These are phyloP conservation scores for Phanerochaete sordida DNA, from an alignment of 768 basidiomycete species.

Conservation along the genomic window DNA sequence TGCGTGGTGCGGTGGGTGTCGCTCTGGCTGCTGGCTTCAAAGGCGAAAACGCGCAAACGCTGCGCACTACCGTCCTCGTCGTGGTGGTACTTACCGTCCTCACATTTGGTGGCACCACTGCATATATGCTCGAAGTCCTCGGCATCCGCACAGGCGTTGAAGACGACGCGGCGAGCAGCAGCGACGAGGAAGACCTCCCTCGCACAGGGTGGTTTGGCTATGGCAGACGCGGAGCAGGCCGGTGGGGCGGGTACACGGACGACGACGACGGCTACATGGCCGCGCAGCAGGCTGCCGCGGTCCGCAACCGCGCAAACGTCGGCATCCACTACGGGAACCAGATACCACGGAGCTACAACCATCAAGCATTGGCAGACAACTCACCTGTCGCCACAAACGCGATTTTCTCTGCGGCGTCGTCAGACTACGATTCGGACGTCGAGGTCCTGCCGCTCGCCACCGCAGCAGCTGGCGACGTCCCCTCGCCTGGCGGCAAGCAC, in stretches of 20 bases:
- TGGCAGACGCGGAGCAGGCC: slow-evolving; percentile 26
- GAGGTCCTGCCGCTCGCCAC: slow-evolving; percentile 76
- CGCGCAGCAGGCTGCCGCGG: slow-evolving; percentile 14
- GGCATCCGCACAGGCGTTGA: slow-evolving; percentile 95
- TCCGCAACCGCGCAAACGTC: slow-evolving; percentile 37
- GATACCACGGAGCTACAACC: slow-evolving; percentile 51
- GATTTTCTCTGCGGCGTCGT: slow-evolving; percentile 68
- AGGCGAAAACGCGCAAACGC: slow-evolving; percentile 87
- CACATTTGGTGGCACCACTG: slow-evolving; percentile 95
- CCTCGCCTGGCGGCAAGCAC: slow-evolving; percentile 8
- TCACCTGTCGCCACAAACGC: slow-evolving; percentile 21
- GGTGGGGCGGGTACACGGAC: slow-evolving; percentile 40
- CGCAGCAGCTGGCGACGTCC: slow-evolving; percentile 32
- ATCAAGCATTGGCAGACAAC: slow-evolving; percentile 38
- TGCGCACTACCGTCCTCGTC: slow-evolving; percentile 91
- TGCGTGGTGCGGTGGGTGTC: slow-evolving; percentile 96
- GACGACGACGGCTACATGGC: slow-evolving; percentile 20
- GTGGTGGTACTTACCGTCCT: slow-evolving; percentile 95
- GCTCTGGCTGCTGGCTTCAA: slow-evolving; percentile 95
- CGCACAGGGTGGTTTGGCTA: slow-evolving; percentile 29
- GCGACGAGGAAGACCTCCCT: slow-evolving; percentile 46
- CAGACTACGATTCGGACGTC: slow-evolving; percentile 70
- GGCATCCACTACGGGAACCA: slow-evolving; percentile 50
- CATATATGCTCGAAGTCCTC: slow-evolving; percentile 94
- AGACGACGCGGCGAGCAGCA: slow-evolving; percentile 71